Conservation (phyloP, 106 monocot genomes). For the Phalaenopsis aphrodite region DNA sequence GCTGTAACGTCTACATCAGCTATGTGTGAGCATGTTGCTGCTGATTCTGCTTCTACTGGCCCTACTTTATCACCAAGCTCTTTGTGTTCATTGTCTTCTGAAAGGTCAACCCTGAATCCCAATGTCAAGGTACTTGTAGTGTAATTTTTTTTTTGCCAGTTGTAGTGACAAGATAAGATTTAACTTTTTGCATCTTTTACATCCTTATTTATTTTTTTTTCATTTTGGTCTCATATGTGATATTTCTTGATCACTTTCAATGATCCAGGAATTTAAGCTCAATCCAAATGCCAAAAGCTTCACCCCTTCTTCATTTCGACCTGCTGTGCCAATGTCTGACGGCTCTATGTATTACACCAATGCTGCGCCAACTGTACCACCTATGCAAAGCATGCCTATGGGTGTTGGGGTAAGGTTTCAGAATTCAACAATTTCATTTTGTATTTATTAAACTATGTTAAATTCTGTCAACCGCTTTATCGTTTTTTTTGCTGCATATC, state of each 20-base stretch:
- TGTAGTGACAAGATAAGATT: not conserved
- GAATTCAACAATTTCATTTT: not conserved
- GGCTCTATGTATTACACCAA: conserved; percentile 51
- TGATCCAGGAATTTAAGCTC: conserved; percentile 84
- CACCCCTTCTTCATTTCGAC: conserved; percentile 58
- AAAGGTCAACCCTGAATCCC: conserved; percentile 82
- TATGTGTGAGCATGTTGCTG: conserved; percentile 30
- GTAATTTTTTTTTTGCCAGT: too few relatives aligned
- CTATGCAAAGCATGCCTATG: conserved; percentile 54
- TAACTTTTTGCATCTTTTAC: not conserved
- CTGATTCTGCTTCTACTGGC: conserved; percentile 35
- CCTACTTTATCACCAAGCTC: conserved; percentile 69
- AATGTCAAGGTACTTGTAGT: conserved; percentile 59
- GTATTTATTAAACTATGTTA: not conserved
- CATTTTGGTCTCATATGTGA: not conserved
- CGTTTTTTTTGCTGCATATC: not conserved
- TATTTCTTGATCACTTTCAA: conserved; percentile 8
- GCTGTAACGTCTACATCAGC: conserved; percentile 46
- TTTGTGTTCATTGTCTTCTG: conserved; percentile 66
- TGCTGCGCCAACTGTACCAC: conserved; percentile 41
- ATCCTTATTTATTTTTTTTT: not conserved
- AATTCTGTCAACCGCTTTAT: not conserved
- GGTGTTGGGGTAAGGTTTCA: conserved; percentile 51
- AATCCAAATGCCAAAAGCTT: conserved; percentile 92
- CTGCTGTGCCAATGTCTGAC: conserved; percentile 33